phyloP scores from a whole-genome alignment of 2,329 filamentous ascomycete genomes.

The Lojkania enalia region DNA sequence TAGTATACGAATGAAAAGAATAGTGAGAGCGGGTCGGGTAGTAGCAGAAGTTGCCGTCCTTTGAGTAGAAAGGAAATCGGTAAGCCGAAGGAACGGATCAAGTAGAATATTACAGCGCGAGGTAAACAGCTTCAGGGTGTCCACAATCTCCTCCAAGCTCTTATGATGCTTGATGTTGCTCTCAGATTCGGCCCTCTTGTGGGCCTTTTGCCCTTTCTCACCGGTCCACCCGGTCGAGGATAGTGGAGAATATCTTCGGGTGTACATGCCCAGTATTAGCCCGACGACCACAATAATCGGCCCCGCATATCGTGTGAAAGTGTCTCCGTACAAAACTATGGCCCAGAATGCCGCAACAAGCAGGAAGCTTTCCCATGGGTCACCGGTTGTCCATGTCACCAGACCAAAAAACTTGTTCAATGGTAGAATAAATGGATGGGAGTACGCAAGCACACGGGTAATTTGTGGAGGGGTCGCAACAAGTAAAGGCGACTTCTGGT shows the following conservation, averaged over 20 bases:
- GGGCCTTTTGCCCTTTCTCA: slow-evolving; percentile 59
- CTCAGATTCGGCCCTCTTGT: slow-evolving; percentile 53
- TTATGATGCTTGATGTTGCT: slow-evolving; percentile 83
- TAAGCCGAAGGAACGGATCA: slow-evolving; percentile 84
- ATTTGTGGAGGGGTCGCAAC: slow-evolving; percentile 93
- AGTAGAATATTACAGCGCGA: slow-evolving; percentile 88
- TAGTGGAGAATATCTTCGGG: slow-evolving; percentile 82
- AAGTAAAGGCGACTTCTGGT: slow-evolving; percentile 92
- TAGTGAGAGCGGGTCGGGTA: slow-evolving; percentile 84
- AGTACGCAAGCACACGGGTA: slow-evolving; percentile 91
- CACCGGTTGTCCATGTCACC: slow-evolving; percentile 89
- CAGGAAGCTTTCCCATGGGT: slow-evolving; percentile 97
- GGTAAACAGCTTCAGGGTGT: slow-evolving; percentile 88
- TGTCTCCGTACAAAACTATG: slow-evolving; percentile 80
- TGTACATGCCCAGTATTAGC: slow-evolving; percentile 91
- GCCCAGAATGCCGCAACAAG: slow-evolving; percentile 86
- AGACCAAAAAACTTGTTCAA: slow-evolving; percentile 84
- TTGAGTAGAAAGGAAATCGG: slow-evolving; percentile 91
- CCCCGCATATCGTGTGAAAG: slow-evolving; percentile 77
- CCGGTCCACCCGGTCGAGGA: slow-evolving; percentile 80
- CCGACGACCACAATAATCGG: slow-evolving; percentile 78
- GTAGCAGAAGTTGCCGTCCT: slow-evolving; percentile 88
- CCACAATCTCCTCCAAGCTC: slow-evolving; percentile 95
- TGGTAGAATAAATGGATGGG: slow-evolving; percentile 88
- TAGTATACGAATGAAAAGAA: slow-evolving; percentile 85